Conservation (phyloP, 805 yeast species). For the Candida sakaeoensis region DNA sequence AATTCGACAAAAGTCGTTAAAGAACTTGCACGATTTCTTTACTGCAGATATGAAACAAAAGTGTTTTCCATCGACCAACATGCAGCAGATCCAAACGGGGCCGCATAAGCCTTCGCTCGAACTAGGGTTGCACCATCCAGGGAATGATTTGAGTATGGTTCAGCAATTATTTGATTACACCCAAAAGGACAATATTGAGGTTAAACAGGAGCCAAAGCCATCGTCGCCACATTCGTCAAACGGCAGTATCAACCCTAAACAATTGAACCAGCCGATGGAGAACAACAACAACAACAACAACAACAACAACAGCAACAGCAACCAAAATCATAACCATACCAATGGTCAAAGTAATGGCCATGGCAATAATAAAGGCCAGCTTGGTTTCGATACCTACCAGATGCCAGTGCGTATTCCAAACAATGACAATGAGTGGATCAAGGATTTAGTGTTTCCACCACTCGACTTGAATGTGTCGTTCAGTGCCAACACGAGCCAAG, state of each 20-base stretch:
- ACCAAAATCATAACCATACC: too few species aligned
- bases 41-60: conserved; percentile 12
- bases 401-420: conserved; percentile 11
- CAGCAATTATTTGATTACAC: conserved; percentile 9
- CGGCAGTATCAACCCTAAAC: conserved; percentile 5
- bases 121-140: conserved; percentile 20
- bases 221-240: conserved; percentile 2
- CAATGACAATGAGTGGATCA: conserved; percentile 55
- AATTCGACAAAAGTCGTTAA: conserved; percentile 12
- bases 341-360: too few species aligned
- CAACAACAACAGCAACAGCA: too few species aligned
- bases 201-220: neutral
- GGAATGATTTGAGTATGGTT: conserved; percentile 16
- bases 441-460: conserved; percentile 67
- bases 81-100: conserved; percentile 7
- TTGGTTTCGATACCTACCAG: conserved; percentile 13
- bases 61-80: neutral
- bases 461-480: conserved; percentile 49
- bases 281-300: conserved; percentile 3
- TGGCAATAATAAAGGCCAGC: too few species aligned
- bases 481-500: conserved; percentile 6
- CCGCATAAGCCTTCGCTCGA: conserved; percentile 17
- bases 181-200: conserved; percentile 1
- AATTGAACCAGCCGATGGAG: conserved; percentile 6
- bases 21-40: conserved; percentile 16